Evolutionary conservation across 2,329 filamentous ascomycete species (phyloP).

Genomic region (Scedosporium apiospermum): DNA sequence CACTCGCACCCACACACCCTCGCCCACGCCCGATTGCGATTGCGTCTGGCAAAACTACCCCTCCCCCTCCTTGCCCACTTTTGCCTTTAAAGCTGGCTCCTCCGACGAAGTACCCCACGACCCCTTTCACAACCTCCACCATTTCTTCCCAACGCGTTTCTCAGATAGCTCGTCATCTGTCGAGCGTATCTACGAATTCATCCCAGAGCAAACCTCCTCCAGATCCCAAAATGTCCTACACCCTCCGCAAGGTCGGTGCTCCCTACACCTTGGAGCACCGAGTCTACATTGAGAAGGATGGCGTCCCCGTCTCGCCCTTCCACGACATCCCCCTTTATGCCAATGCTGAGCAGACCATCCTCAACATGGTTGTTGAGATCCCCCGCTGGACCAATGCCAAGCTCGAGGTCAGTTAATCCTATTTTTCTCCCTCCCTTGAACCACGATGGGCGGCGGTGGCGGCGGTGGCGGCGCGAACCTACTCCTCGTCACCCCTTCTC

Average conservation of each 20-base stretch:
- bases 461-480: not conserved
- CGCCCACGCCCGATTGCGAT: not conserved
- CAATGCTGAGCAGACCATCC: slow-evolving; percentile 87
- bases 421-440: not conserved
- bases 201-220: not conserved
- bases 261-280: slow-evolving; percentile 94
- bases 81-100: not conserved
- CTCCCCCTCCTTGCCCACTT: slow-evolving; percentile 1
- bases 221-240: slow-evolving; percentile 50
- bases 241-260: slow-evolving; percentile 76
- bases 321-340: slow-evolving; percentile 98
- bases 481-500: not conserved
- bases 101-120: slow-evolving; percentile 1
- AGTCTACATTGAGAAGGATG: slow-evolving; percentile 97
- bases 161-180: slow-evolving; percentile 6
- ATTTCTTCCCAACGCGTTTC: slow-evolving; percentile 4
- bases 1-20: not conserved
- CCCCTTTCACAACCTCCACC: slow-evolving; percentile 2
- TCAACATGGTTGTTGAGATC: slow-evolving; percentile 99
- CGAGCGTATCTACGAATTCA: not conserved
- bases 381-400: slow-evolving; percentile 99
- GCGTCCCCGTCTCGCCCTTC: slow-evolving; percentile 86
- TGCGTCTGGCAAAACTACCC: slow-evolving; percentile 6
- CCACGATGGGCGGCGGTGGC: not conserved
- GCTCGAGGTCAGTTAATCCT: slow-evolving; percentile 70